phyloP scores from a whole-genome alignment of 768 basidiomycete genomes.

The Lactarius trivialis region DNA sequence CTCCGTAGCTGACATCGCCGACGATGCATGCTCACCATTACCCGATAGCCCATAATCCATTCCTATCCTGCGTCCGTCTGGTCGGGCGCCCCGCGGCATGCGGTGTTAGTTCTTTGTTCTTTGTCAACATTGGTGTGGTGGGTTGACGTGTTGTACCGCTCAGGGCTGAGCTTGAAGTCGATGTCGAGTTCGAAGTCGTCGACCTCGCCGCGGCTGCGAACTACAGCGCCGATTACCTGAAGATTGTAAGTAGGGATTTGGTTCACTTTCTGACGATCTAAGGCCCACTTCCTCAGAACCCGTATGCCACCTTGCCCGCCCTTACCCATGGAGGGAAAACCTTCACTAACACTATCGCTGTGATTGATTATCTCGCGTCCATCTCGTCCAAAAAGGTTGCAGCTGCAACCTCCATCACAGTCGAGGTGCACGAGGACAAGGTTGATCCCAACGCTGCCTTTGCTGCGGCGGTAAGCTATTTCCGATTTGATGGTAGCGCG shows the following conservation, averaged over 20 bases:
- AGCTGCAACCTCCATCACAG: slow-evolving; percentile 33
- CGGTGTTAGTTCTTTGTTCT: slow-evolving; percentile 32
- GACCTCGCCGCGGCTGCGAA: slow-evolving; percentile 44
- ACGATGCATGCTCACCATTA: neutral
- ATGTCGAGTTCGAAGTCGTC: slow-evolving; percentile 33
- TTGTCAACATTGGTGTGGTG: neutral
- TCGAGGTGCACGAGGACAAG: slow-evolving; percentile 38
- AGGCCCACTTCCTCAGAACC: slow-evolving; percentile 21
- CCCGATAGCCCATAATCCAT: slow-evolving; percentile 30
- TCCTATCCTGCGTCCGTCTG: slow-evolving; percentile 36
- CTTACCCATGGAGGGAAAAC: slow-evolving; percentile 1
- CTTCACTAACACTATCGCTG: slow-evolving; percentile 38
- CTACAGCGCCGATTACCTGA: slow-evolving; percentile 40
- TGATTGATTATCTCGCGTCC: slow-evolving; percentile 36
- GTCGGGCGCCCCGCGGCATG: slow-evolving; percentile 37
- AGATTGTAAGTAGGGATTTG: slow-evolving; percentile 29
- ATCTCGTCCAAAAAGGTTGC: slow-evolving; percentile 34
- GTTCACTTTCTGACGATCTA: neutral
- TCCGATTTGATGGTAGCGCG: slow-evolving; percentile 12
- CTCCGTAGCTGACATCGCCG: neutral
- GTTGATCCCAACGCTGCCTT: slow-evolving; percentile 50
- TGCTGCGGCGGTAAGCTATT: slow-evolving; percentile 35
- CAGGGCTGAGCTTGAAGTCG: slow-evolving; percentile 39
- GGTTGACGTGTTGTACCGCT: neutral
- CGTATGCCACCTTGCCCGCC: slow-evolving; percentile 12